Conservation (phyloP, 2,329 filamentous ascomycete genomes). For the Xylariaceae sp. region DNA sequence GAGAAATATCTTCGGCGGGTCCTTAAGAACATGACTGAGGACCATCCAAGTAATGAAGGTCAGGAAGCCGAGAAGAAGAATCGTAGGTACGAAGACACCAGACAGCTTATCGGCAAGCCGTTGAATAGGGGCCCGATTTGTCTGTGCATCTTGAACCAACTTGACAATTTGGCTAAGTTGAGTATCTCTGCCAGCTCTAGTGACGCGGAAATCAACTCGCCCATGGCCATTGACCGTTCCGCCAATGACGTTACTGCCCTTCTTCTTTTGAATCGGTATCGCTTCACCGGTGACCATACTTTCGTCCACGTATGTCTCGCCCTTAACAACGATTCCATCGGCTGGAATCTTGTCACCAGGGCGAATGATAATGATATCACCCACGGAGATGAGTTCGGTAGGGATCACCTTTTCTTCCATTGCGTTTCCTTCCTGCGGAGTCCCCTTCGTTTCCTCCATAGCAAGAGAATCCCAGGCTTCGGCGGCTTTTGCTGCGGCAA, state of each 20-base stretch:
- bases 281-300: conserved; percentile 98
- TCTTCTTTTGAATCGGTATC: conserved; percentile 86
- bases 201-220: conserved; percentile 86
- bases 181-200: conserved; percentile 86
- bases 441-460: conserved; percentile 42
- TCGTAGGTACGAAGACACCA: conserved; percentile 88
- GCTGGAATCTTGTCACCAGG: conserved; percentile 96
- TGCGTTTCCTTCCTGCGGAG: conserved; percentile 50
- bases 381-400: conserved; percentile 89
- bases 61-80: conserved; percentile 73
- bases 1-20: conserved; percentile 86
- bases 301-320: conserved; percentile 91
- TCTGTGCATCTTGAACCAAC: conserved; percentile 96
- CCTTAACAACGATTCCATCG: conserved; percentile 79
- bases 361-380: conserved; percentile 85
- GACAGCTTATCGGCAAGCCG: conserved; percentile 84
- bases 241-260: conserved; percentile 74
- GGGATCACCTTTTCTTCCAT: conserved; percentile 83
- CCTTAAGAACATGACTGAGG: conserved; percentile 73
- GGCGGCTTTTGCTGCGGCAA: conserved; percentile 84
- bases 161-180: conserved; percentile 97
- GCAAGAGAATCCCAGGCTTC: conserved; percentile 62
- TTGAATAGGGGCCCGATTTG: conserved; percentile 89
- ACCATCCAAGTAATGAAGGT: conserved; percentile 95
- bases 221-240: conserved; percentile 95